These are phyloP conservation scores for Calonectria hongkongensis DNA, from an alignment of 2,329 filamentous ascomycete species.

Conservation along the genomic window DNA sequence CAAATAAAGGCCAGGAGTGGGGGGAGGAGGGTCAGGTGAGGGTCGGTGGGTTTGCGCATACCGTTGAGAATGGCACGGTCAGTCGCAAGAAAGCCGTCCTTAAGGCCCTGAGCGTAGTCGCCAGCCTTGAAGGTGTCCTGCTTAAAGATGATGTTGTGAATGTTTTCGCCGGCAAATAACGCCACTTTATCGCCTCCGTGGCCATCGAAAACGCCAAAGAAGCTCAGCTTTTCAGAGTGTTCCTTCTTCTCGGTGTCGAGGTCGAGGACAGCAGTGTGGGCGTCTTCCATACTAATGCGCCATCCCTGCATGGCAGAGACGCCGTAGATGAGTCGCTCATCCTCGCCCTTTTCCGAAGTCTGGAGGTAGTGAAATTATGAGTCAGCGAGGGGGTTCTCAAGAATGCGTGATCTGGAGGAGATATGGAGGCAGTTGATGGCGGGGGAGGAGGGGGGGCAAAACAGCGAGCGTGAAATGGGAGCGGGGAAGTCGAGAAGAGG, in stretches of 20 bases:
- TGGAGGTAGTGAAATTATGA: slow-evolving; percentile 61
- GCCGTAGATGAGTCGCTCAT: slow-evolving; percentile 94
- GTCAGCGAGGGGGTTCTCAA: slow-evolving; percentile 54
- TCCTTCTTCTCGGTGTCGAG: slow-evolving; percentile 80
- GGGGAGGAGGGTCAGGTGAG: slow-evolving; percentile 40
- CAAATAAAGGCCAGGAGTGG: slow-evolving; percentile 9
- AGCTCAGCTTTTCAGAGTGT: slow-evolving; percentile 85
- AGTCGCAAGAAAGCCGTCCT: slow-evolving; percentile 97
- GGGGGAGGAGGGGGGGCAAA: slow-evolving; percentile 31
- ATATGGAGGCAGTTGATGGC: slow-evolving; percentile 36
- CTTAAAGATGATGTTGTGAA: slow-evolving; percentile 95
- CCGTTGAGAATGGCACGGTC: slow-evolving; percentile 97
- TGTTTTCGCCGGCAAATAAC: slow-evolving; percentile 91
- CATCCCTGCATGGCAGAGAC: slow-evolving; percentile 99
- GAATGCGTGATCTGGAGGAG: slow-evolving; percentile 30
- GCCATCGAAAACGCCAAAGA: slow-evolving; percentile 98
- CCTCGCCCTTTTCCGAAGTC: slow-evolving; percentile 91
- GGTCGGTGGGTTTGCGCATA: slow-evolving; percentile 65
- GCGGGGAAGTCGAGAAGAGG: slow-evolving; percentile 40
- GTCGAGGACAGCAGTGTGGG: slow-evolving; percentile 92
- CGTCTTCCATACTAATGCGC: slow-evolving; percentile 99
- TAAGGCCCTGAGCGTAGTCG: slow-evolving; percentile 95
- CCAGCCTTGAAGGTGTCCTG: slow-evolving; percentile 94
- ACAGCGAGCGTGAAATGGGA: slow-evolving; percentile 31
- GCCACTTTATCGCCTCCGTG: slow-evolving; percentile 98